These are phyloP conservation scores for Vaccinium myrtillus DNA, from an alignment of 148 eudicot genomes.

Conservation along the genomic window DNA sequence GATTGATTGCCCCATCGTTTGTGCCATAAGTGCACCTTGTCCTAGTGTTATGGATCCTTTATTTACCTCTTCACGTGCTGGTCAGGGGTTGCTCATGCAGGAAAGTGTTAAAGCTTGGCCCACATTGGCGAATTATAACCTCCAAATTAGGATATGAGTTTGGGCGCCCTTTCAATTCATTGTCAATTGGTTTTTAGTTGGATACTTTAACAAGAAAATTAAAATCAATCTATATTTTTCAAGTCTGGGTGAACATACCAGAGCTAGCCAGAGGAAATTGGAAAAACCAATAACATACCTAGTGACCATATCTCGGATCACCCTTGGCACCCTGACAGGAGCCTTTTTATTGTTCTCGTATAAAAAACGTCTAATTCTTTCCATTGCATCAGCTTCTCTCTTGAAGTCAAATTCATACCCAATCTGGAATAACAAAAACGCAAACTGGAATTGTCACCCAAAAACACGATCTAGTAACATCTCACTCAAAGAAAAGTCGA, in stretches of 20 bases:
- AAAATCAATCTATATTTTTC: not conserved
- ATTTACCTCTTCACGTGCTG: not conserved
- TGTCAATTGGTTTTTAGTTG: not conserved
- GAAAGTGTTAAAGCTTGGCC: not conserved
- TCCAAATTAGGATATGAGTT: not conserved
- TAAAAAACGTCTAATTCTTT: slow-evolving; percentile 64
- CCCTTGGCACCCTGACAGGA: slow-evolving; percentile 79
- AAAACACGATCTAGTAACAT: not conserved
- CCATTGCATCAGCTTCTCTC: slow-evolving; percentile 83
- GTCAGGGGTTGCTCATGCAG: not conserved
- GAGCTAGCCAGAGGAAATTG: not conserved
- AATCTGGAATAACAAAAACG: slow-evolving; percentile 1
- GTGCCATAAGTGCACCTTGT: not conserved
- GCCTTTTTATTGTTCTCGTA: slow-evolving; percentile 64
- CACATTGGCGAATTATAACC: not conserved
- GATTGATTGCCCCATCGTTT: not conserved
- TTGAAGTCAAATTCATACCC: slow-evolving; percentile 20
- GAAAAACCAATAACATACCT: slow-evolving; percentile 42
- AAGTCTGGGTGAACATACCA: not conserved
- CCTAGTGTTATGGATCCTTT: not conserved
- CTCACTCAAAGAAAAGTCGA: not conserved
- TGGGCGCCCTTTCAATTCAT: not conserved
- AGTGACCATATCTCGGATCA: slow-evolving; percentile 58
- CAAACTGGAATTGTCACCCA: slow-evolving; percentile 28
- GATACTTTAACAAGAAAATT: not conserved